phyloP scores from a whole-genome alignment of 148 eudicot species.

The Arctostaphylos glauca region DNA sequence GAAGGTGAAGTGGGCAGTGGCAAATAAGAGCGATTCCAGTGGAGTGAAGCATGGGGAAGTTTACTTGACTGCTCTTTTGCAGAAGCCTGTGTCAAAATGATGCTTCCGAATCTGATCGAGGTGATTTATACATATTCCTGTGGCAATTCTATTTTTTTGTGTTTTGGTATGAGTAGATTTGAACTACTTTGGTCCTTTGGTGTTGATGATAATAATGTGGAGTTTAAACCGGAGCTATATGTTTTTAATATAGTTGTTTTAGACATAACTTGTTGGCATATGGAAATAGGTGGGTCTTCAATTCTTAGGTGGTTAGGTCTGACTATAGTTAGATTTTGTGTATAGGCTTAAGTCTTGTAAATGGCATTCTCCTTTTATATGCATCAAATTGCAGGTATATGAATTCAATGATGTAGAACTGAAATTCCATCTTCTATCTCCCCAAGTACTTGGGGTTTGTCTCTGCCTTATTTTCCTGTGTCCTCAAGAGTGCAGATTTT shows the following conservation, averaged over 20 bases:
- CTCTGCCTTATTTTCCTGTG: not conserved
- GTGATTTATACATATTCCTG: constrained; percentile 5
- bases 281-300: not conserved
- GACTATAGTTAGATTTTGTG: not conserved
- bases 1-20: constrained; percentile 90
- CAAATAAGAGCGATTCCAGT: constrained; percentile 57
- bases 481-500: not conserved
- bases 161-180: not conserved
- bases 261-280: not conserved
- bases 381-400: not conserved
- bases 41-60: constrained; percentile 75
- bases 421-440: not conserved
- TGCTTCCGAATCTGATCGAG: constrained; percentile 16
- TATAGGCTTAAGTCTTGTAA: not conserved
- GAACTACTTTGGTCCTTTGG: not conserved
- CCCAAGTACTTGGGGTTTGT: not conserved
- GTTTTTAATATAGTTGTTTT: not conserved
- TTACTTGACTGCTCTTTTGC: constrained; percentile 84
- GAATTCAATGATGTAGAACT: not conserved
- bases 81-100: constrained; percentile 75
- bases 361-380: not conserved
- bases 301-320: not conserved
- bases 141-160: not conserved
- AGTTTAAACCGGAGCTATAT: not conserved
- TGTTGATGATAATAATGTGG: not conserved